These are phyloP conservation scores for Pseudotulostoma volvatum DNA, from an alignment of 495 filamentous ascomycete genomes.

Conservation along the genomic window DNA sequence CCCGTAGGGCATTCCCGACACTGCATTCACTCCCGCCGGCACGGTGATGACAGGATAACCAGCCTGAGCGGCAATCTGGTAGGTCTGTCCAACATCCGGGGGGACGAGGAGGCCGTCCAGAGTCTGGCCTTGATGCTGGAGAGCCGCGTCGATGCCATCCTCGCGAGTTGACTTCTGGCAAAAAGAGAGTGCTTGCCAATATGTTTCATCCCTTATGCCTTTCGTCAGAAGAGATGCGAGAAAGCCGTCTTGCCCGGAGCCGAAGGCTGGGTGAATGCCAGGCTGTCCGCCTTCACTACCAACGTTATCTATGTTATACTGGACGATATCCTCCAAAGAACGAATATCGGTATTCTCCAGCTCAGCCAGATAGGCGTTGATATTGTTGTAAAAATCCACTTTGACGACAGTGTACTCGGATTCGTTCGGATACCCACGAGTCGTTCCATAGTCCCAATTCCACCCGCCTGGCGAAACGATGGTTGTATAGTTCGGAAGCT, in stretches of 20 bases:
- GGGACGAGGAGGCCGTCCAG: slow-evolving; percentile 49
- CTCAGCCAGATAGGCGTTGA: slow-evolving; percentile 46
- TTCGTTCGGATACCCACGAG: slow-evolving; percentile 47
- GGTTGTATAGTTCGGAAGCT: slow-evolving; percentile 42
- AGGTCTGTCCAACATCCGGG: slow-evolving; percentile 46
- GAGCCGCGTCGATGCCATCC: slow-evolving; percentile 51
- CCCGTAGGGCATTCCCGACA: slow-evolving; percentile 53
- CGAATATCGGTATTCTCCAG: slow-evolving; percentile 46
- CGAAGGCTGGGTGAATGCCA: slow-evolving; percentile 45
- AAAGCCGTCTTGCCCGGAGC: slow-evolving; percentile 54
- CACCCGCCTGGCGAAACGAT: slow-evolving; percentile 47
- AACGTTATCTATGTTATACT: slow-evolving; percentile 49
- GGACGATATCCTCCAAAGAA: slow-evolving; percentile 48
- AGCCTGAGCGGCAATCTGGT: slow-evolving; percentile 37
- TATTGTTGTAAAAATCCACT: slow-evolving; percentile 64
- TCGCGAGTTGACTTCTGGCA: slow-evolving; percentile 40
- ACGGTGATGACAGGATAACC: slow-evolving; percentile 59
- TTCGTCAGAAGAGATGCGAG: slow-evolving; percentile 40
- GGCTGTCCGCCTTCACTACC: slow-evolving; percentile 56
- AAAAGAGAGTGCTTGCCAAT: slow-evolving; percentile 46
- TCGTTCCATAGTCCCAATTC: slow-evolving; percentile 57
- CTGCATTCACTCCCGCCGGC: slow-evolving; percentile 36
- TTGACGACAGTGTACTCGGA: slow-evolving; percentile 58
- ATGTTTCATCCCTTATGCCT: slow-evolving; percentile 47
- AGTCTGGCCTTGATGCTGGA: slow-evolving; percentile 29